Evolutionary conservation across 805 yeast genomes (phyloP), one percentile per base, ranked within the genome.

Genomic region (Kluyveromyces wickerhamii): DNA sequence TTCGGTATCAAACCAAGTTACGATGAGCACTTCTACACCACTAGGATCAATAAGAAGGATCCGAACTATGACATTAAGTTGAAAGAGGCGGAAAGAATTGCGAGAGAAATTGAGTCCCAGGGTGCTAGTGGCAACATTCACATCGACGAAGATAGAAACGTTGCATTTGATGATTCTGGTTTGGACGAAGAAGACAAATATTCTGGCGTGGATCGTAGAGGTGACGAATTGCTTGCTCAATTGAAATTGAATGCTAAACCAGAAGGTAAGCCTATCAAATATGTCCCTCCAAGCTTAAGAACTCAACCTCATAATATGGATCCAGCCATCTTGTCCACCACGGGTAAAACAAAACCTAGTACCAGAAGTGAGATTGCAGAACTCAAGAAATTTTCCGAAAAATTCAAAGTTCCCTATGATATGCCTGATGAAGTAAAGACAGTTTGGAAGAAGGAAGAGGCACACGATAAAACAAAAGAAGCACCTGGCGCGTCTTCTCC

Each of bases 141-240:
- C 55, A 43, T 88, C 17, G 89, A 94, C 42, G 98, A 89, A 56
- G 98, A 89, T 59, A 76, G 98, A 57, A 95, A 95, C 17, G 42
- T 76, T 11, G 50, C 57, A 12, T 71, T 81, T 24, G 95, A 84
- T 54, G 95, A 84, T 51, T 73, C 82, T 40, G 95, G 94, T 12
- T 45, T 84, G 46, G 97, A 92, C 59, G 98, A 92, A 62, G 98
- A 92, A 59, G 96, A 88, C 58, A 83, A 83, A 59, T 92, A 88
- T 54, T 86, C 96, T 4, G 96, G 96, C 33, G 98, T 87, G 29
- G 77, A 71, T 39, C 73, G 92, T 50, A 52, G 60, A 41, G 60
- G 60, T 18, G 61, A 58, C 31, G 60, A 55, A 31, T 38, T 57
- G 19, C 42, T 57, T 14, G 62, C 62, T 4, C 45, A 55, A 9